Percentiles rank a stretch among this genome's conserved stretches.
Conservation (phyloP, 495 filamentous ascomycete species). For the Pseudotulostoma volvatum region DNA sequence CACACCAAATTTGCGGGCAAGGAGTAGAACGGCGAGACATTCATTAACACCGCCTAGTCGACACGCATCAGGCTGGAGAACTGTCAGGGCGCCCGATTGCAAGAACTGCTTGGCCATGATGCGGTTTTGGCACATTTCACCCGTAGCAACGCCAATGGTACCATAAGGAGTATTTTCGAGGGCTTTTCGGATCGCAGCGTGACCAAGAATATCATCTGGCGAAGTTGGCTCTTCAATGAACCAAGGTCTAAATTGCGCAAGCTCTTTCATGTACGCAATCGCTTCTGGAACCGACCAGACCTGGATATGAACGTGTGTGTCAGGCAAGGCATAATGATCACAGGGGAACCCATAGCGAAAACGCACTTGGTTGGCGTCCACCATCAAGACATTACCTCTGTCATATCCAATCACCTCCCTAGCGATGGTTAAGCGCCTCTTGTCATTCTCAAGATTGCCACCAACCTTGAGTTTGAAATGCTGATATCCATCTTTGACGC, state of each 20-base stretch:
- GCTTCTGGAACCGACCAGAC: conserved; percentile 88
- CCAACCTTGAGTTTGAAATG: conserved; percentile 95
- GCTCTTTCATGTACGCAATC: conserved; percentile 69
- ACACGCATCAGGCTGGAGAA: conserved; percentile 87
- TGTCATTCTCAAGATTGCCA: conserved; percentile 51
- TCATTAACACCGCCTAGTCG: conserved; percentile 86
- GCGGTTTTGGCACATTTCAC: conserved; percentile 94
- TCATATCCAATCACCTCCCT: conserved; percentile 75
- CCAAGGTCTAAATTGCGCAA: conserved; percentile 80
- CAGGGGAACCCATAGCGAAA: background rate
- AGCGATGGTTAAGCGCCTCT: conserved; percentile 52
- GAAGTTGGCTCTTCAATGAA: conserved; percentile 97
- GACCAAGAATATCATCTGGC: conserved; percentile 81
- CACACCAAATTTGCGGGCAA: conserved; percentile 70
- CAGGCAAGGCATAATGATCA: no score
- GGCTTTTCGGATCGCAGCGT: conserved; percentile 68
- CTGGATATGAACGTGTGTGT: conserved; percentile 9
- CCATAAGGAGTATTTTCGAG: conserved; percentile 45
- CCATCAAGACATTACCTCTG: conserved; percentile 75
- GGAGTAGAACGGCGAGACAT: conserved; percentile 74
- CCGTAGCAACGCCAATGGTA: conserved; percentile 70
- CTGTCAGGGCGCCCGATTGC: conserved; percentile 59
- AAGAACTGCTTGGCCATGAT: conserved; percentile 90
- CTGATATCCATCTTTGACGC: conserved; percentile 55
- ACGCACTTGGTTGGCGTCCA: conserved; percentile 76